Conservation (phyloP, 306 rosid species). For the Begonia loranthoides region DNA sequence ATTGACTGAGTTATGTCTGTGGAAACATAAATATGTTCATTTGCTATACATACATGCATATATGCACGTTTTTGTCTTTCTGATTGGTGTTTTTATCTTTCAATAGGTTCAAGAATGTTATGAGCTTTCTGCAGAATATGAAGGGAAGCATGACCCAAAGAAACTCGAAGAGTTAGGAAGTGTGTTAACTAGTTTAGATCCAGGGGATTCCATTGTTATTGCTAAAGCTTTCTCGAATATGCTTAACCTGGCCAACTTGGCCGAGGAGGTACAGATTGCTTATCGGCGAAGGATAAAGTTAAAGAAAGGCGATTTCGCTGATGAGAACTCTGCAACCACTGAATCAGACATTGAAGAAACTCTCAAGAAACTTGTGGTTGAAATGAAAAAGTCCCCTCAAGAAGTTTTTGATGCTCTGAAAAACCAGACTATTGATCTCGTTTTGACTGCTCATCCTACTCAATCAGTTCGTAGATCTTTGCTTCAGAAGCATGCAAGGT, state of each 20-base stretch:
- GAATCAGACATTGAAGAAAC: slow-evolving; percentile 93
- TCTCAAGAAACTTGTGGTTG: slow-evolving; percentile 66
- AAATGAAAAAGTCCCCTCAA: slow-evolving; percentile 62
- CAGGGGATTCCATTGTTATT: slow-evolving; percentile 80
- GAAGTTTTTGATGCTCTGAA: slow-evolving; percentile 86
- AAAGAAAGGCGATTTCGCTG: slow-evolving; percentile 67
- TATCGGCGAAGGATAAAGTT: slow-evolving; percentile 69
- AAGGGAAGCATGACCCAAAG: slow-evolving; percentile 67
- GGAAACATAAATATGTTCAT: too few species aligned
- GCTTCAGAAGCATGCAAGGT: slow-evolving; percentile 95
- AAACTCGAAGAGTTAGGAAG: slow-evolving; percentile 75
- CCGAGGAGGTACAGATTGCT: slow-evolving; percentile 93
- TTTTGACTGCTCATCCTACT: slow-evolving; percentile 91
- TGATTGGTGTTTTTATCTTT: neutral
- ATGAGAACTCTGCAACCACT: slow-evolving; percentile 74
- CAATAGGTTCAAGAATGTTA: slow-evolving; percentile 75
- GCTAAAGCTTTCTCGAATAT: slow-evolving; percentile 83
- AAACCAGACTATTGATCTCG: slow-evolving; percentile 86
- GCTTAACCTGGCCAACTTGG: slow-evolving; percentile 96
- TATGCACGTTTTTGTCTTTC: neutral
- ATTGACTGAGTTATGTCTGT: too few species aligned
- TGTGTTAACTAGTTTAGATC: slow-evolving; percentile 62
- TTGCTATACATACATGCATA: too few species aligned
- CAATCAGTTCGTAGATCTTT: slow-evolving; percentile 84
- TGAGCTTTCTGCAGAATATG: slow-evolving; percentile 90